phyloP scores from a whole-genome alignment of 202 grass and related monocot species.

The Digitaria exilis region DNA sequence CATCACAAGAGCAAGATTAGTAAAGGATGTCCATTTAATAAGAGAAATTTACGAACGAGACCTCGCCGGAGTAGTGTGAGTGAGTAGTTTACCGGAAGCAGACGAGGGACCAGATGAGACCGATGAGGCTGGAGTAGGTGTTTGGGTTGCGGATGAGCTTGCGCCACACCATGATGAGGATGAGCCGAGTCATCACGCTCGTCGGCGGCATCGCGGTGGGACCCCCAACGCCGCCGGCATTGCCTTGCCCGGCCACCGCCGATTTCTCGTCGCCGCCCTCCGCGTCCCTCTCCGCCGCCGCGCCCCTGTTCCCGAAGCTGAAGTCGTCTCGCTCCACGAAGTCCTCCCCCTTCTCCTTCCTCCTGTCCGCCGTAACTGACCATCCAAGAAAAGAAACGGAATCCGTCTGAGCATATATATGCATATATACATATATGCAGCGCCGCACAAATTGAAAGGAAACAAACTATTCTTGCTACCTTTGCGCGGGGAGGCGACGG shows the following conservation, averaged over 20 bases:
- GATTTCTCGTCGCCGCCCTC: constrained; percentile 69
- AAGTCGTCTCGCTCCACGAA: constrained; percentile 72
- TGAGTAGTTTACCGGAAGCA: constrained; percentile 62
- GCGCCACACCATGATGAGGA: constrained; percentile 99
- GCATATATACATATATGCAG: too few relatives aligned
- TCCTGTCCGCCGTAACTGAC: constrained; percentile 50
- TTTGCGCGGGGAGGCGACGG: constrained; percentile 87
- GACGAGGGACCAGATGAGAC: constrained; percentile 91
- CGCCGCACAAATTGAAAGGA: too few relatives aligned
- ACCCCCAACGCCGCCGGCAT: constrained; percentile 30
- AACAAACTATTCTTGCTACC: too few relatives aligned
- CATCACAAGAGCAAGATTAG: not conserved
- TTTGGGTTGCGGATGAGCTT: constrained; percentile 99
- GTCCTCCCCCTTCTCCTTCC: constrained; percentile 61
- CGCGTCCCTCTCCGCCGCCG: constrained; percentile 53
- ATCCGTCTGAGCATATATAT: too few relatives aligned
- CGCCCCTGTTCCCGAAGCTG: constrained; percentile 77
- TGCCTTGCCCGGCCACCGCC: constrained; percentile 10
- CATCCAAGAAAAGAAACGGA: not conserved
- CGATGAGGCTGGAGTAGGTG: constrained; percentile 96
- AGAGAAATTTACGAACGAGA: too few relatives aligned
- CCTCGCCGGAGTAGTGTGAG: too few relatives aligned
- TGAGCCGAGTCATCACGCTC: constrained; percentile 94
- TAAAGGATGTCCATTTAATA: too few relatives aligned
- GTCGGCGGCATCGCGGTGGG: constrained; percentile 80